phyloP scores from a whole-genome alignment of 1,139 yeast species.

The Taphrina communis region DNA sequence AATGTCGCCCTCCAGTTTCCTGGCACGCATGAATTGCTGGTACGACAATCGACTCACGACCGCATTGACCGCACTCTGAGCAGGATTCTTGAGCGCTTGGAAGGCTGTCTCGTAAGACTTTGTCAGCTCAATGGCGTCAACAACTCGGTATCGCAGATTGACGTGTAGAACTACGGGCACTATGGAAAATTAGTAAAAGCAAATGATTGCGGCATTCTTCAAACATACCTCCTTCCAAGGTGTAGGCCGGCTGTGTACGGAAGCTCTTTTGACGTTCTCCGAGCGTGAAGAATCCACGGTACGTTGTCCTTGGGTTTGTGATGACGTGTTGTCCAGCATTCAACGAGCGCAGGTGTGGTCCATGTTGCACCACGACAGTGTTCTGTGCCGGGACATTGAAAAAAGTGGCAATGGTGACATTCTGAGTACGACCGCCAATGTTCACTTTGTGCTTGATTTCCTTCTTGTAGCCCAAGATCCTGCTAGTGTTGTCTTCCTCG shows the following conservation, averaged over 20 bases:
- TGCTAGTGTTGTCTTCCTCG: conserved; percentile 8
- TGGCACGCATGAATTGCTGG: conserved; percentile 35
- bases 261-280: conserved; percentile 35
- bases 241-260: conserved; percentile 34
- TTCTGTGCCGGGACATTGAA: conserved; percentile 36
- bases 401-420: conserved; percentile 27
- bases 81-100: conserved; percentile 36
- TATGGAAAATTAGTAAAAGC: neutral
- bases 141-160: conserved; percentile 33
- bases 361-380: conserved; percentile 33
- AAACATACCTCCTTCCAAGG: conserved; percentile 21
- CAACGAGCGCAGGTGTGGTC: conserved; percentile 10
- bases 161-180: conserved; percentile 37
- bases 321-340: conserved; percentile 33
- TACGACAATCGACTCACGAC: conserved; percentile 27
- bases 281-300: conserved; percentile 35
- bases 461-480: conserved; percentile 35
- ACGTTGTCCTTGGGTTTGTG: conserved; percentile 26
- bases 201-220: neutral
- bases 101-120: conserved; percentile 33
- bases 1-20: conserved; percentile 21
- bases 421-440: conserved; percentile 17
- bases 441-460: conserved; percentile 24
- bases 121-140: conserved; percentile 32
- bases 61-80: conserved; percentile 35